A percentile compares a stretch with the other conserved stretches of the same genome.
phyloP scores from a whole-genome alignment of 176 grass and related monocot genomes.

The Cenchrus purpureus region DNA sequence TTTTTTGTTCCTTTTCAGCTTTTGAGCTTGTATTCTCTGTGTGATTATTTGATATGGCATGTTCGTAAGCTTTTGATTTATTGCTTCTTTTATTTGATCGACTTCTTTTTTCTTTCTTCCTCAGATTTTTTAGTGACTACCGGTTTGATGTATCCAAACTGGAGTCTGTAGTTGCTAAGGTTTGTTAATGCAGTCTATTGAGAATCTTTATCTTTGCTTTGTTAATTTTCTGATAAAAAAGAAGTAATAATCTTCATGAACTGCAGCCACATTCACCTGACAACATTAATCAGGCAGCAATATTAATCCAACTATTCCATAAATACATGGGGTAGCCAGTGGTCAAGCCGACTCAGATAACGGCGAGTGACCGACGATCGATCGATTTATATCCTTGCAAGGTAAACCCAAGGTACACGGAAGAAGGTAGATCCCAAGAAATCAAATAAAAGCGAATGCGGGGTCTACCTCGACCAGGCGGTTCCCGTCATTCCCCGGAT shows the following conservation, averaged over 20 bases:
- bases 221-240: constrained; percentile 18
- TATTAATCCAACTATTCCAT: too few relatives aligned
- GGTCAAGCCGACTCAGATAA: too few relatives aligned
- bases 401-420: too few relatives aligned
- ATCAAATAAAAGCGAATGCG: too few relatives aligned
- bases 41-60: constrained; percentile 18
- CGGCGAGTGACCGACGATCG: too few relatives aligned
- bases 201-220: background rate
- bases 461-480: too few relatives aligned
- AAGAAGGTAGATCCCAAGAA: too few relatives aligned
- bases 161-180: constrained; percentile 96
- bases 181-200: constrained; percentile 38
- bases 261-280: constrained; percentile 97
- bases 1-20: background rate
- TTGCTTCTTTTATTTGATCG: constrained; percentile 30
- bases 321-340: too few relatives aligned
- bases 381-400: too few relatives aligned
- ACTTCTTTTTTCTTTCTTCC: background rate
- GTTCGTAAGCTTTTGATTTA: constrained; percentile 1
- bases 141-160: constrained; percentile 90
- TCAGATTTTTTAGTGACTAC: constrained; percentile 87
- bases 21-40: background rate
- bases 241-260: constrained; percentile 6
- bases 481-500: too few relatives aligned
- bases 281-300: constrained; percentile 25